Percentiles rank a stretch among this genome's conserved stretches.
phyloP scores from a whole-genome alignment of 192 early-diverging fungal genomes.

The Anaeromyces robustus region DNA sequence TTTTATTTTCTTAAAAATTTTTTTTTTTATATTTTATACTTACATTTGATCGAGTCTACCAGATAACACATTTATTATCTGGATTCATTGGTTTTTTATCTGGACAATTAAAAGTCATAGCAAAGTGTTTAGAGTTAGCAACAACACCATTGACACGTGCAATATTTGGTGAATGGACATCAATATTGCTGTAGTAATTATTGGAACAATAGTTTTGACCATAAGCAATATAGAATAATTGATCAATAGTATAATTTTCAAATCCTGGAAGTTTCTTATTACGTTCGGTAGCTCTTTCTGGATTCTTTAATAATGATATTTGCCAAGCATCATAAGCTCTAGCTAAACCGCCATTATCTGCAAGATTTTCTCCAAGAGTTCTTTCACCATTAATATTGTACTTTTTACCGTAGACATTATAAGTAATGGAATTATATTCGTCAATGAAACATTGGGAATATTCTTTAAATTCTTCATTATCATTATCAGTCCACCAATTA shows the following conservation, averaged over 20 bases:
- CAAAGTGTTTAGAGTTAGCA: constrained; percentile 13
- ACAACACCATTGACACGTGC: constrained; percentile 13
- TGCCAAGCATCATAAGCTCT: constrained; percentile 6
- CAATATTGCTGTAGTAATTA: constrained; percentile 16
- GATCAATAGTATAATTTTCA: constrained; percentile 30
- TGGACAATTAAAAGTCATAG: constrained; percentile 11
- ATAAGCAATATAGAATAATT: constrained; percentile 53
- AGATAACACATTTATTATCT: no score
- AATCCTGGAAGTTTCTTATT: constrained; percentile 22
- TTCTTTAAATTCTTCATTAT: constrained; percentile 25
- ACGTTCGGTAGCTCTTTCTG: background rate
- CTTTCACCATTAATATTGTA: constrained; percentile 35
- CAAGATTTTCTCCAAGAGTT: constrained; percentile 47
- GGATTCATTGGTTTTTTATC: background rate
- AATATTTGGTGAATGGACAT: constrained; percentile 10
- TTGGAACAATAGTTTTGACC: constrained; percentile 45
- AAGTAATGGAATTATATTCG: constrained; percentile 35
- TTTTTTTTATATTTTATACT: no score
- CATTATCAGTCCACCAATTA: constrained; percentile 61
- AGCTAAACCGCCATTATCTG: constrained; percentile 48
- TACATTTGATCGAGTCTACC: no score
- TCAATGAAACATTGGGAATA: constrained; percentile 45
- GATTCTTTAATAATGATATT: constrained; percentile 6
- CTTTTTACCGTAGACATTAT: constrained; percentile 15
- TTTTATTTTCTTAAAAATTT: no score